These are phyloP conservation scores for Aspergillus wentii DNA, from an alignment of 495 filamentous ascomycete genomes.

Conservation along the genomic window DNA sequence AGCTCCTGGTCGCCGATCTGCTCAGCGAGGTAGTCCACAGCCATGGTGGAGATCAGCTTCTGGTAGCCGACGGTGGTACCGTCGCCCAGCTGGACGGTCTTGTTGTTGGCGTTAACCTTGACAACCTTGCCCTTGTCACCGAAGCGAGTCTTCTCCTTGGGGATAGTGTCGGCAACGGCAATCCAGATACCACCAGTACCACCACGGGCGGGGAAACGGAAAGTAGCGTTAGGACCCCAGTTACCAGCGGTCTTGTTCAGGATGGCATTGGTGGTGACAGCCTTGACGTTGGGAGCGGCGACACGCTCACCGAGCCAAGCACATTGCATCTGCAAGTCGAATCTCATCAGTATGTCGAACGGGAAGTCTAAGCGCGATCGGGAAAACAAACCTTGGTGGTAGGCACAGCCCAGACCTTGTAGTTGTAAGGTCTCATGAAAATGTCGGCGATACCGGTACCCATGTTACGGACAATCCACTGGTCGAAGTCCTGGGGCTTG, in stretches of 20 bases:
- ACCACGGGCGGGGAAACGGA: conserved; percentile 94
- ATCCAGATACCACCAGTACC: conserved; percentile 99
- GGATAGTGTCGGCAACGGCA: conserved; percentile 89
- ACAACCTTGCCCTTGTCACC: conserved; percentile 79
- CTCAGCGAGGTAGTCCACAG: conserved; percentile 84
- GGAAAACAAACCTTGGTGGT: conserved; percentile 76
- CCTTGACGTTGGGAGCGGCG: conserved; percentile 94
- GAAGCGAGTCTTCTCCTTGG: conserved; percentile 84
- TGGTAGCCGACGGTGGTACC: conserved; percentile 89
- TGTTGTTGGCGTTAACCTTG: conserved; percentile 78
- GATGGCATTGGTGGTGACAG: conserved; percentile 89
- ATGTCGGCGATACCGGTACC: conserved; percentile 86
- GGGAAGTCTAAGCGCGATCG: too few species aligned
- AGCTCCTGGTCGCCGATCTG: conserved; percentile 84
- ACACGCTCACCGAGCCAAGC: conserved; percentile 98
- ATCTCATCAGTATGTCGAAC: conserved; percentile 1
- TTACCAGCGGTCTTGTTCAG: conserved; percentile 93
- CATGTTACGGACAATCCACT: conserved; percentile 95
- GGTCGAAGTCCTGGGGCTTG: conserved; percentile 94
- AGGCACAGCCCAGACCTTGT: conserved; percentile 98
- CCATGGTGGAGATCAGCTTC: conserved; percentile 95
- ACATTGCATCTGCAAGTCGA: conserved; percentile 84
- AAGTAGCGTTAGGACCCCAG: conserved; percentile 98
- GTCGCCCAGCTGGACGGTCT: conserved; percentile 75
- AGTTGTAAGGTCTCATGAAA: conserved; percentile 99